Evolutionary conservation across 2,329 filamentous ascomycete genomes (phyloP).

Genomic region (Calonectria henricotiae): DNA sequence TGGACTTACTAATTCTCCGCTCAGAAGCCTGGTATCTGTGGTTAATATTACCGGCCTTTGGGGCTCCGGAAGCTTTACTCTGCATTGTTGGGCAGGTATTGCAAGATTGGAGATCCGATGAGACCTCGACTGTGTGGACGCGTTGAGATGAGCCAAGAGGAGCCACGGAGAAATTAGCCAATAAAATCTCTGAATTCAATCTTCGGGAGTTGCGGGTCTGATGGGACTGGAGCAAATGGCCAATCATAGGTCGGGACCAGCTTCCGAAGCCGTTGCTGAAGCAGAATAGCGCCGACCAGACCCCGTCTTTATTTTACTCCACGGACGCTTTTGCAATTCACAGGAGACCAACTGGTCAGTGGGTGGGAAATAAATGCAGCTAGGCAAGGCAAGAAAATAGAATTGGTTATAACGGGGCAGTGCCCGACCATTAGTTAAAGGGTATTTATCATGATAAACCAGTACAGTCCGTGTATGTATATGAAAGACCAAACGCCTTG

Average conservation of each 20-base stretch:
- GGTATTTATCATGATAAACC: background rate
- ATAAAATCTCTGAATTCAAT: background rate
- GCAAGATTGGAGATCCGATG: background rate
- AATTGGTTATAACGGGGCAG: too few species aligned
- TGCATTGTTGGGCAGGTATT: background rate
- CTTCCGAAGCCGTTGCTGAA: background rate
- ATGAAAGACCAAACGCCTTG: background rate
- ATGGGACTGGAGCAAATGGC: background rate
- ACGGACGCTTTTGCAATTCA: too few species aligned
- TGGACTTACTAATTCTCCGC: slow-evolving; percentile 14
- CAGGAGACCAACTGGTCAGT: too few species aligned
- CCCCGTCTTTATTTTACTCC: too few species aligned
- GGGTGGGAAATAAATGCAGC: too few species aligned
- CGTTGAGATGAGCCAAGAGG: slow-evolving; percentile 1
- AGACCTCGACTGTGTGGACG: background rate
- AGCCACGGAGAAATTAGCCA: background rate
- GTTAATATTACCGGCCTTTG: too few species aligned
- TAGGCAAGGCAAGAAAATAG: too few species aligned
- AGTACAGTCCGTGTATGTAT: too few species aligned
- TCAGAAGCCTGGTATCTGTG: background rate
- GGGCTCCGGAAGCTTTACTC: background rate
- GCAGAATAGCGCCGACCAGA: too few species aligned
- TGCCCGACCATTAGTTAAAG: too few species aligned
- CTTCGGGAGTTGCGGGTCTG: slow-evolving; percentile 8
- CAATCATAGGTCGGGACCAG: background rate